Evolutionary conservation across 2,329 filamentous ascomycete species (phyloP).

Genomic region (Aspergillus uvarum): DNA sequence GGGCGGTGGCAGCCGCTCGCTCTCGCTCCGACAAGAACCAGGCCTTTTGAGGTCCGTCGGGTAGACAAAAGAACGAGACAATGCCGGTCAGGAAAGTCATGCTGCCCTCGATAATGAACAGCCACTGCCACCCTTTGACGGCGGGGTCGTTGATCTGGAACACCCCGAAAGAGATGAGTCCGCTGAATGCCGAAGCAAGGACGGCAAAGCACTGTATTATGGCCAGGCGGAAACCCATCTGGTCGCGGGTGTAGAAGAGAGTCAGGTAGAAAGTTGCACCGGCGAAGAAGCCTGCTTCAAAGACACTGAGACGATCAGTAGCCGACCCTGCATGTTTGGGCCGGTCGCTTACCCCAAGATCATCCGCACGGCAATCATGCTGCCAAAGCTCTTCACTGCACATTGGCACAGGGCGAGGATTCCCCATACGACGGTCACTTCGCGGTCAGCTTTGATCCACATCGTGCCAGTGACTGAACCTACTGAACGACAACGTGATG

Average conservation of each 20-base stretch:
- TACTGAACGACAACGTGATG: constrained; percentile 40
- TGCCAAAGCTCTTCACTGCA: constrained; percentile 50
- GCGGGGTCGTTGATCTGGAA: constrained; percentile 50
- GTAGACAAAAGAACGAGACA: constrained; percentile 37
- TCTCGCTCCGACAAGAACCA: constrained; percentile 43
- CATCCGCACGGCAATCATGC: constrained; percentile 52
- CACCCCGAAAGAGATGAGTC: constrained; percentile 44
- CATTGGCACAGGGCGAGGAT: constrained; percentile 47
- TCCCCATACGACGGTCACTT: constrained; percentile 32
- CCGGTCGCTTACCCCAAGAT: constrained; percentile 26
- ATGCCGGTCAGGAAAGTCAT: constrained; percentile 34
- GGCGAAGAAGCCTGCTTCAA: constrained; percentile 57
- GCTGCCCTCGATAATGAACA: constrained; percentile 45
- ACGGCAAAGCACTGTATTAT: constrained; percentile 48
- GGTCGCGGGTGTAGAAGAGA: constrained; percentile 45
- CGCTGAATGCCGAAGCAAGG: constrained; percentile 44
- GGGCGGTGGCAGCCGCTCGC: constrained; percentile 42
- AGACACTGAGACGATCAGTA: constrained; percentile 17
- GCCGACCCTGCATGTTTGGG: accelerated
- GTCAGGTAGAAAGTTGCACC: constrained; percentile 56
- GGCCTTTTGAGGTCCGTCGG: constrained; percentile 32
- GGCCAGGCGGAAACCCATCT: constrained; percentile 47
- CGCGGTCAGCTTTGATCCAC: constrained; percentile 40
- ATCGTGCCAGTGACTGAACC: neutral
- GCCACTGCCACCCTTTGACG: constrained; percentile 50